phyloP scores from a whole-genome alignment of 768 basidiomycete species.

The Leccinellum luteum region DNA sequence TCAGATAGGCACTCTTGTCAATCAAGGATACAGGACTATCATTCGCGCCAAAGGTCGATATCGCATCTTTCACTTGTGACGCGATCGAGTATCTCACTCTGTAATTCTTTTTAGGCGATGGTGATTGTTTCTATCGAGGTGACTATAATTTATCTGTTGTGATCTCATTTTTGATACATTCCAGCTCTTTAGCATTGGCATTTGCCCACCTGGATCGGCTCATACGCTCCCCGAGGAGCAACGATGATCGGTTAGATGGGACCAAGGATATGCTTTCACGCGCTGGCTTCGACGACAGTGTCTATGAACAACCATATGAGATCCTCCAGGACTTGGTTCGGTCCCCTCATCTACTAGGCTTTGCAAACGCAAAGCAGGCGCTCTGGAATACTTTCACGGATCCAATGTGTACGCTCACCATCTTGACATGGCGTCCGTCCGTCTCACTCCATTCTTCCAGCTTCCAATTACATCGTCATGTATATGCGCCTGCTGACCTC shows the following conservation, averaged over 20 bases:
- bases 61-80: constrained; percentile 4
- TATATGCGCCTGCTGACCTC: constrained; percentile 83
- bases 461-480: constrained; percentile 71
- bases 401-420: constrained; percentile 40
- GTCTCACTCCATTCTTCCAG: constrained; percentile 30
- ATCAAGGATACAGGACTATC: constrained; percentile 61
- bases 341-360: constrained; percentile 37
- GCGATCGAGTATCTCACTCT: constrained; percentile 1
- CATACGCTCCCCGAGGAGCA: constrained; percentile 45
- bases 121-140: constrained; percentile 94
- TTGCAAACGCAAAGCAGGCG: constrained; percentile 33
- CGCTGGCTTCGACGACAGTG: constrained; percentile 62
- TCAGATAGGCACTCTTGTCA: constrained; percentile 72
- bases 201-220: constrained; percentile 81
- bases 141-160: constrained; percentile 22
- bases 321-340: constrained; percentile 52
- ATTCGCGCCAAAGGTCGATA: constrained; percentile 67
- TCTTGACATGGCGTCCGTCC: neutral
- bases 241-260: constrained; percentile 46
- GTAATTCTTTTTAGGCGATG: constrained; percentile 56
- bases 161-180: constrained; percentile 16
- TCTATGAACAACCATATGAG: constrained; percentile 76
- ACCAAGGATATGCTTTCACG: constrained; percentile 51
- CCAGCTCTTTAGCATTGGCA: constrained; percentile 58
- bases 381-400: constrained; percentile 47